Conservation (phyloP, 2,329 filamentous ascomycete genomes). For the Paecilomyces niveus region DNA sequence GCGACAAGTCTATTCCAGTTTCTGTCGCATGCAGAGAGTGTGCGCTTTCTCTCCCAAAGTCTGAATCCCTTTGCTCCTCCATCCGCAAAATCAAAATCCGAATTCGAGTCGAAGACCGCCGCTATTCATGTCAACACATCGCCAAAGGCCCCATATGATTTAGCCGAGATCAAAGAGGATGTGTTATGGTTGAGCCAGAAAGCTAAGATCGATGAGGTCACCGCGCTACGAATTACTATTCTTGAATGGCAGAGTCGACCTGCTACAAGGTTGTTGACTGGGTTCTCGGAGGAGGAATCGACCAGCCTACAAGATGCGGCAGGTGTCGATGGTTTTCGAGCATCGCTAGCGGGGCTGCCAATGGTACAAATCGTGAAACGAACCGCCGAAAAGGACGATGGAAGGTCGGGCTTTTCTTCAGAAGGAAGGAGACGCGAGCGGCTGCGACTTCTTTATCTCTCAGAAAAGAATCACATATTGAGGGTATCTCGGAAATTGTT, state of each 20-base stretch:
- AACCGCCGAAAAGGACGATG: conserved; percentile 15
- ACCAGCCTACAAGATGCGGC: conserved; percentile 69
- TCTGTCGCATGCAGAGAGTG: conserved; percentile 62
- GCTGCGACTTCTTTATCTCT: conserved; percentile 64
- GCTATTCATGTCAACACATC: conserved; percentile 75
- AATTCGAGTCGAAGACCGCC: conserved; percentile 77
- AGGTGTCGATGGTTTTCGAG: conserved; percentile 56
- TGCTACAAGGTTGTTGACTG: conserved; percentile 62
- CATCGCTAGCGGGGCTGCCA: conserved; percentile 42
- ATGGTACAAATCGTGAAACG: conserved; percentile 28
- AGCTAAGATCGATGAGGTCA: conserved; percentile 69
- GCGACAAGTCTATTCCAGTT: conserved; percentile 58
- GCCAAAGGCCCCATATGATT: conserved; percentile 59
- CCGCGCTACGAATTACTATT: conserved; percentile 71
- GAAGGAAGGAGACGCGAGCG: conserved; percentile 57
- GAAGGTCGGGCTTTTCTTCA: conserved; percentile 50
- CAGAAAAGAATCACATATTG: conserved; percentile 62
- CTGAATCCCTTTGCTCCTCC: conserved; percentile 60
- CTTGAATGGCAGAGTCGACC: conserved; percentile 78
- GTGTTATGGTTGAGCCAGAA: conserved; percentile 77
- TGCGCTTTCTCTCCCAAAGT: conserved; percentile 61
- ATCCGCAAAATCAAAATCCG: conserved; percentile 57
- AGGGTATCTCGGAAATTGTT: conserved; percentile 52
- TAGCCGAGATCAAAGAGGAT: conserved; percentile 77
- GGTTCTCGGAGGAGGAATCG: conserved; percentile 70